Conservation (phyloP, 768 basidiomycete species). For the Chalciporus chontae region DNA sequence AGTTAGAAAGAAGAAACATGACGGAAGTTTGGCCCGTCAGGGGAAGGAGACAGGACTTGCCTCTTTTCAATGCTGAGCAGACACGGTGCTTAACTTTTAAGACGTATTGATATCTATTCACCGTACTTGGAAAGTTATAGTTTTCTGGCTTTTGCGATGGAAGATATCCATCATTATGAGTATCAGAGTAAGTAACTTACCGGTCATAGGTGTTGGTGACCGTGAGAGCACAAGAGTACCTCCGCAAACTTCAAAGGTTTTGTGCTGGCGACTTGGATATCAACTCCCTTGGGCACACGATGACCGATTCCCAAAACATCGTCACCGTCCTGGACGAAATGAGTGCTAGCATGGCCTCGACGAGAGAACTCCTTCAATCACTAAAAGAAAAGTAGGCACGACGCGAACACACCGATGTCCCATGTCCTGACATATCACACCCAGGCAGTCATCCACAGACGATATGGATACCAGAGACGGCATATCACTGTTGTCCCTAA, state of each 20-base stretch:
- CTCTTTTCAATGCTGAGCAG: slow-evolving; percentile 54
- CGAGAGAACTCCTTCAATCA: slow-evolving; percentile 51
- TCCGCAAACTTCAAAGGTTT: not conserved
- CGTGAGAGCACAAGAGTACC: not conserved
- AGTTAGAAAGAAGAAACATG: too few species aligned
- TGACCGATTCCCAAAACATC: slow-evolving; percentile 23
- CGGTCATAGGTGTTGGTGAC: too few species aligned
- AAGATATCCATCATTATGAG: too few species aligned
- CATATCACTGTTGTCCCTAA: slow-evolving; percentile 86
- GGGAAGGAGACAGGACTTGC: slow-evolving; percentile 50
- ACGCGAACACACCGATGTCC: not conserved
- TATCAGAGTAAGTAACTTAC: too few species aligned
- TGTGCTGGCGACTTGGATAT: not conserved
- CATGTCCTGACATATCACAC: slow-evolving; percentile 11
- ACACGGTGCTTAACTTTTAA: not conserved
- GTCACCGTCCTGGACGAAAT: slow-evolving; percentile 48
- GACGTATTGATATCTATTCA: too few species aligned
- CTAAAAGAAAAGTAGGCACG: slow-evolving; percentile 56
- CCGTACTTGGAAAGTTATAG: too few species aligned
- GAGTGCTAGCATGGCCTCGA: slow-evolving; percentile 57
- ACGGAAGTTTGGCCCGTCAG: slow-evolving; percentile 69
- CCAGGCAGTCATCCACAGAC: slow-evolving; percentile 29
- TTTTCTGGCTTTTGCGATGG: too few species aligned
- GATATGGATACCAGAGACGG: slow-evolving; percentile 64
- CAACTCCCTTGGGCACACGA: slow-evolving; percentile 7